phyloP scores from a whole-genome alignment of 1,284 basidiomycete species.

The Mycena sp. region DNA sequence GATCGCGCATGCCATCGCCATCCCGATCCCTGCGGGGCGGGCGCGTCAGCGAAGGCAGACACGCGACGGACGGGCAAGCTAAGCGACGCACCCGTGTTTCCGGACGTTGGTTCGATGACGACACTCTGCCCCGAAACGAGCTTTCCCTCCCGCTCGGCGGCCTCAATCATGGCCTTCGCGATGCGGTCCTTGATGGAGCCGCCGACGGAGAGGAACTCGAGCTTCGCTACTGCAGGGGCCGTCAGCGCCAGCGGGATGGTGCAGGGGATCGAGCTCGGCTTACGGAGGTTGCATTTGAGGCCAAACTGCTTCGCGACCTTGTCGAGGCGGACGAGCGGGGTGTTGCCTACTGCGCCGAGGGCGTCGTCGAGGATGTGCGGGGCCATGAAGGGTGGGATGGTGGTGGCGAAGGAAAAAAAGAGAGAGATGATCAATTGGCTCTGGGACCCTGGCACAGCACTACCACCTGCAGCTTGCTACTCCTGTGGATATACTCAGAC shows the following conservation, averaged over 20 bases:
- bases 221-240: slow-evolving; percentile 78
- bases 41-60: slow-evolving; percentile 12
- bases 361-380: slow-evolving; percentile 76
- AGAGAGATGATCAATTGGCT: too few relatives aligned
- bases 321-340: slow-evolving; percentile 90
- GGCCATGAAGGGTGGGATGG: too few relatives aligned
- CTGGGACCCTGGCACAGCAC: too few relatives aligned
- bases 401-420: too few relatives aligned
- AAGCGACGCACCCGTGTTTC: slow-evolving; percentile 84
- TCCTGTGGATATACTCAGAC: too few relatives aligned
- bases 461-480: too few relatives aligned
- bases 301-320: slow-evolving; percentile 80
- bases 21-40: slow-evolving; percentile 76
- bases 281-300: slow-evolving; percentile 91
- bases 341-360: slow-evolving; percentile 89
- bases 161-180: slow-evolving; percentile 96
- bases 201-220: slow-evolving; percentile 91
- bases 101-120: slow-evolving; percentile 94
- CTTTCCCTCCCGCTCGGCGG: slow-evolving; percentile 88
- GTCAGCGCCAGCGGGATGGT: not conserved
- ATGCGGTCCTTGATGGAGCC: slow-evolving; percentile 97
- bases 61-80: not conserved
- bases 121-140: slow-evolving; percentile 91
- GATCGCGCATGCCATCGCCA: slow-evolving; percentile 92
- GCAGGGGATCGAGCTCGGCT: slow-evolving; percentile 41